Evolutionary conservation across 768 basidiomycete genomes (phyloP), one percentile per base, ranked within the genome.

Genomic region (Lentinula aciculospora): DNA sequence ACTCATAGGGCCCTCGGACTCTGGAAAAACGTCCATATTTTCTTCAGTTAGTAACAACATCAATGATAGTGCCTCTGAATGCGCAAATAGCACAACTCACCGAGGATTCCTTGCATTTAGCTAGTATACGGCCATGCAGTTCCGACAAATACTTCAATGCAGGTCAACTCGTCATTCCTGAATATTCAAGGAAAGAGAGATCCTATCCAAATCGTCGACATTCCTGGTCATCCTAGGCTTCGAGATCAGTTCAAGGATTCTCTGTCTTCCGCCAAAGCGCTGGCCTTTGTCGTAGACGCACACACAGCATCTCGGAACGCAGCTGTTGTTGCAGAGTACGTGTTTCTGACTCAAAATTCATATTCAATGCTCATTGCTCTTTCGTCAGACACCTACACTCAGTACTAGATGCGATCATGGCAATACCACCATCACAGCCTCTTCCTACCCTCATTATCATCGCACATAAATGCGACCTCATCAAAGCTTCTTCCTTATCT

Each of bases 201-300:
- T 62, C 65, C 70, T 13, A 66, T 88, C 45, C 80, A 75, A 39
- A 70, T 89, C 12, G 73, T 92, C 17, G 92, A 94, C 68, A 71
- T 94, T 40, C 92, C 92, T 7, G 92, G 92, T n/a, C 92, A 94
- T 68, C 88, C 91, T 9, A 81, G 92, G 40, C 79, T 94, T 56
- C 73, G 90, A 29, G 81, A 81, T 63, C 88, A 91, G 64, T 89
- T 91, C 66, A 73, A 71, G 48, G 89, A 92, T 40, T 71, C 86
- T 63, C 68, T 94, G 21, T 59, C 72, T 4, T 77, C 82, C 32
- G 81, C 89, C 1, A 86, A 83, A 63, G 84, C 75, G 2, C 68
- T 94, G 28, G 84, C 80, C 4, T 94, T 94, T 65, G 86, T 92
- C 1, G 88, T 92, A 1, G 92, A 94, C 67, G 79, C 87, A 6